Evolutionary conservation across 257 asterid genomes (phyloP).

Genomic region (Solanum pimpinellifolium): DNA sequence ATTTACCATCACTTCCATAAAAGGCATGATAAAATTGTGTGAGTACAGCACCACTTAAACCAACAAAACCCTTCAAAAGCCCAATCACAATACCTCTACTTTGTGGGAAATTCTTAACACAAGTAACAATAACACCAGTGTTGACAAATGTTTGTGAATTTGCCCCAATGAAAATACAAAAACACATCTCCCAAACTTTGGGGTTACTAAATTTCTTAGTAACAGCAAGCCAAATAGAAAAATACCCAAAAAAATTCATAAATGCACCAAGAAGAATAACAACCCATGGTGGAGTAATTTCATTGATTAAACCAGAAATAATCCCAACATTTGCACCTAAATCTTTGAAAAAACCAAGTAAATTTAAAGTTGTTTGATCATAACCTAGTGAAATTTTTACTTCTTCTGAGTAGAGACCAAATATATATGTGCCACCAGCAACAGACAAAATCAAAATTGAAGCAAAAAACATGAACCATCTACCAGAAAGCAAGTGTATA

Average conservation of each 20-base stretch:
- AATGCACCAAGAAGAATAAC: slow-evolving; percentile 33
- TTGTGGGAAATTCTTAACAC: slow-evolving; percentile 61
- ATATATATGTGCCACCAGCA: slow-evolving; percentile 64
- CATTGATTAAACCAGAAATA: slow-evolving; percentile 43
- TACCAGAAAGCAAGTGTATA: slow-evolving; percentile 22
- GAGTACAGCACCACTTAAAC: slow-evolving; percentile 56
- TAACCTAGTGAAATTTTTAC: slow-evolving; percentile 43
- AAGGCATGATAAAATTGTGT: slow-evolving; percentile 46
- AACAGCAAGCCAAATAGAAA: slow-evolving; percentile 53
- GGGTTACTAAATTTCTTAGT: slow-evolving; percentile 24
- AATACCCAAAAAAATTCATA: slow-evolving; percentile 53
- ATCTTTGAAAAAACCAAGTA: slow-evolving; percentile 53
- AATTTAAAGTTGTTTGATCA: slow-evolving; percentile 53
- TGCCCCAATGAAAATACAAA: slow-evolving; percentile 46
- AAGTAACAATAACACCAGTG: slow-evolving; percentile 51
- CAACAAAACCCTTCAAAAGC: slow-evolving; percentile 45
- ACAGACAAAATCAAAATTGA: slow-evolving; percentile 42
- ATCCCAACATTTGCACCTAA: slow-evolving; percentile 54
- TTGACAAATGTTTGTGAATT: slow-evolving; percentile 54
- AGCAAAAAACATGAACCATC: slow-evolving; percentile 61
- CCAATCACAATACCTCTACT: slow-evolving; percentile 52
- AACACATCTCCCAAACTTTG: slow-evolving; percentile 52
- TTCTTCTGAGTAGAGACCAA: slow-evolving; percentile 42
- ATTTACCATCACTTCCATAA: slow-evolving; percentile 29
- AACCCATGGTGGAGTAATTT: slow-evolving; percentile 53